These are phyloP conservation scores for Dentipellis fragilis DNA, from an alignment of 768 basidiomycete genomes.

Conservation along the genomic window DNA sequence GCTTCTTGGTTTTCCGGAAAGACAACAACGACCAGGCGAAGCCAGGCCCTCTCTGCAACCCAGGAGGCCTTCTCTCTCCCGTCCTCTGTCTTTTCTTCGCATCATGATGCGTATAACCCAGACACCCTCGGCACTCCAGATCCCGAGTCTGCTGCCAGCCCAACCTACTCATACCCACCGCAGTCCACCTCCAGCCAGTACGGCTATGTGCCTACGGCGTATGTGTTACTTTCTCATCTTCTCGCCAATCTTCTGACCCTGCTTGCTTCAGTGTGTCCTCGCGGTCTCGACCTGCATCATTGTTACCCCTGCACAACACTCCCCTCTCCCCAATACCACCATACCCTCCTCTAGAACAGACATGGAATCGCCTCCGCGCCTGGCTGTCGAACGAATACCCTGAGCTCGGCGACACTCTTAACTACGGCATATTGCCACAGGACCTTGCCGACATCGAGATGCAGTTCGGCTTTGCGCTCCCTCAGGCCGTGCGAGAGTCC, in stretches of 20 bases:
- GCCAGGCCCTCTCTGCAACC: constrained; percentile 64
- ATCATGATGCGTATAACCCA: constrained; percentile 51
- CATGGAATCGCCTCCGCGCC: constrained; percentile 76
- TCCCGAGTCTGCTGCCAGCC: constrained; percentile 32
- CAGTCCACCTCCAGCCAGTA: constrained; percentile 43
- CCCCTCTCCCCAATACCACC: constrained; percentile 27
- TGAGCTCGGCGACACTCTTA: constrained; percentile 91
- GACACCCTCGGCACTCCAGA: constrained; percentile 43
- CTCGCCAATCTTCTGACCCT: constrained; percentile 1
- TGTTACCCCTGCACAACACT: constrained; percentile 63
- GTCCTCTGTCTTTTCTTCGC: constrained; percentile 45
- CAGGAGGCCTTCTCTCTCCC: constrained; percentile 86
- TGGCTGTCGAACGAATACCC: constrained; percentile 85
- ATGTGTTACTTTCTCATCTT: constrained; percentile 8
- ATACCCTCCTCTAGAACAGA: constrained; percentile 74
- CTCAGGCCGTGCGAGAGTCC: constrained; percentile 81
- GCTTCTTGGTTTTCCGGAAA: constrained; percentile 48
- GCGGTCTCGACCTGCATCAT: constrained; percentile 36
- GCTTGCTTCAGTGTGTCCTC: constrained; percentile 26
- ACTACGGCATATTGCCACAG: constrained; percentile 75
- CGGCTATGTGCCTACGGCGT: constrained; percentile 54
- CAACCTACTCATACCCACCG: constrained; percentile 74
- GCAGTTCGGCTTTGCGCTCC: constrained; percentile 77
- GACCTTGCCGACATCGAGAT: constrained; percentile 77
- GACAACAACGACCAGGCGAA: constrained; percentile 35